Evolutionary conservation across 1,284 basidiomycete genomes (phyloP), one percentile per base, ranked within the genome.

Genomic region (Vanrija sp.): DNA sequence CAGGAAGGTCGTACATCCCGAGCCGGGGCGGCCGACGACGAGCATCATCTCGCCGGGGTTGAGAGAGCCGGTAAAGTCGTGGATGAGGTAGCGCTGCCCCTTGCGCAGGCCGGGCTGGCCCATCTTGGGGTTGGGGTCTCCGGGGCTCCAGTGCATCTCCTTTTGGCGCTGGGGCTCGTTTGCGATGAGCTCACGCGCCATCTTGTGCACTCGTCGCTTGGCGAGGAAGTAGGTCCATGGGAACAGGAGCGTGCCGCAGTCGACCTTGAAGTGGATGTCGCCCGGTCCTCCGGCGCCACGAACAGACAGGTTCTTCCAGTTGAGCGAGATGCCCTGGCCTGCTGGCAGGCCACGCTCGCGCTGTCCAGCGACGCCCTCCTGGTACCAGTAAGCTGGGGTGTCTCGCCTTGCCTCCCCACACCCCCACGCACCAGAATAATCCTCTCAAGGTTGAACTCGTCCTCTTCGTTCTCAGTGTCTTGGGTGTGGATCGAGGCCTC

Each of bases 1-100:
- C 64, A 79, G 71, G 58, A 79, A 74, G 1, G 78, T 78, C 7
- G 74, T 73, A 59, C 75, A 77, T 16, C 77, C 78, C 4, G 65
- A 59, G 15, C 76, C 77, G 0, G 77, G 77, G 41, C 75, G 63
- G 9, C 68, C 73, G 6, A 75, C 62, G 39, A 68, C 69, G 41
- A 75, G 60, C 60, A 71, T 66, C 69, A 72, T 71, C 58, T 75
- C 71, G 41, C 69, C 71, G 3, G 69, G 56, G 36, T 61, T 55
- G n/a, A 73, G 64, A 2, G 65, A 43, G 27, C 70, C 69, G 5
- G 44, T 57, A 41, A 68, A 66, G 41, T 66, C 65, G 37, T 68
- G 62, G 38, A 69, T 23, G 10, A 71, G 57, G 61, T 67, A 70
- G 42, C 66, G 57, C 50, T 72, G 56, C 16, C 68, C 68, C 37